Base-by-base conservation (phyloP, 768 basidiomycete genomes). In the Pleurotus giganteus region DNA sequence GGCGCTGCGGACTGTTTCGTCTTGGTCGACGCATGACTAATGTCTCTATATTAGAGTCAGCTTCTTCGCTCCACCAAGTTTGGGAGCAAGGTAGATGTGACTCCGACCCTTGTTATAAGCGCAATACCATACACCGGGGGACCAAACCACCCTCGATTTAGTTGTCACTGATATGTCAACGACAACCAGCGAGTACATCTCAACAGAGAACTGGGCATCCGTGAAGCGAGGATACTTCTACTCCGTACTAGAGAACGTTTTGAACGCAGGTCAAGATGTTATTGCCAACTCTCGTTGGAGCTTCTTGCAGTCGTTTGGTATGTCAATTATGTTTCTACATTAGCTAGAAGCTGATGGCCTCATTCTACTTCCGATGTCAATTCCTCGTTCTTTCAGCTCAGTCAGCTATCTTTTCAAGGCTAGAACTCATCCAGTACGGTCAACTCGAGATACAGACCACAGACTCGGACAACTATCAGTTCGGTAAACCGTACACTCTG, bases 171-270 rank as follows among this genome's bases (percentile, higher is more conserved):
- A 28, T 29, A 60, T 60, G 59, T 53, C 59, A 12, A 54, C 56
- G 24, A 34, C 51, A 6, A 60, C 59, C 45, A 31, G 44, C 39
- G 56, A 53, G 36, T 60, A 60, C 54, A 55, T 60, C 42, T 51
- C 58, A 41, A 60, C 59, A 27, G 57, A 43, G 15, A 58, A 60
- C 42, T 56, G 50, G 28, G 52, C 36, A 21, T 54, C 53, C 23
- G 37, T 51, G 7, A 57, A 58, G 24, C 53, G 54, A 21, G 49
- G 50, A 2, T 50, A 54, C 41, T 29, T 60, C 4, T 47, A 32
- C 27, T 45, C 57, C 2, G 47, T 32, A n/a, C 44, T 60, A 2
- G 43, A 60, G 23, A 52, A 54, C 17, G 44, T 58, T 24, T 34
- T 57, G 24, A 60, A 54, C 31, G 45, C 37, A 3, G 57, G 47